Conservation (phyloP, 805 yeast species). For the Vanderwaltozyma verrucispora region DNA sequence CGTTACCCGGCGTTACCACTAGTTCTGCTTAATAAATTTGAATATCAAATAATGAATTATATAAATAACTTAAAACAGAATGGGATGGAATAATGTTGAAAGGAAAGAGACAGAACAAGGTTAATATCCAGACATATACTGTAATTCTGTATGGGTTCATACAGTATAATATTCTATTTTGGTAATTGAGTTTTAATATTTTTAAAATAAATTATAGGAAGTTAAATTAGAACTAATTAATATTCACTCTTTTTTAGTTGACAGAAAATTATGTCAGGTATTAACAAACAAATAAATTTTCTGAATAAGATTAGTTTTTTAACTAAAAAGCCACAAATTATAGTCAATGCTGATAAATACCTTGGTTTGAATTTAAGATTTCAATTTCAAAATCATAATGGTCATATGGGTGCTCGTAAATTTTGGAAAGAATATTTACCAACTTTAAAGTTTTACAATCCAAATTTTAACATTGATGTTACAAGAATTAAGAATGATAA, state of each 20-base stretch:
- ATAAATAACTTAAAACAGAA: too few relatives aligned
- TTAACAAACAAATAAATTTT: constrained; percentile 19
- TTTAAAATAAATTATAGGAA: background rate
- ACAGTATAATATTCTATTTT: too few relatives aligned
- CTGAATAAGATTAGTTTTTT: constrained; percentile 20
- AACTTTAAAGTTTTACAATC: constrained; percentile 73
- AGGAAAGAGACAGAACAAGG: too few relatives aligned
- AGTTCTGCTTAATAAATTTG: too few relatives aligned
- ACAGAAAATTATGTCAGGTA: background rate
- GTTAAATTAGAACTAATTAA: background rate
- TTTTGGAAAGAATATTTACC: constrained; percentile 73
- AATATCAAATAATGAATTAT: too few relatives aligned
- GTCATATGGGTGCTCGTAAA: constrained; percentile 58
- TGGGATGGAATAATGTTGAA: too few relatives aligned
- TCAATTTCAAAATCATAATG: constrained; percentile 37
- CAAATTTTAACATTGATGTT: constrained; percentile 52
- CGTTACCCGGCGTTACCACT: too few relatives aligned
- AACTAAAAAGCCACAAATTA: constrained; percentile 22
- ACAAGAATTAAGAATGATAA: constrained; percentile 37
- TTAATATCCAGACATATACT: too few relatives aligned
- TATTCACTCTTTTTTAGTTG: too few relatives aligned
- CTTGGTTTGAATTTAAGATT: constrained; percentile 41
- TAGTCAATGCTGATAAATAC: constrained; percentile 17
- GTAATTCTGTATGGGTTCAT: too few relatives aligned
- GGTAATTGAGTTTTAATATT: too few relatives aligned